These are phyloP conservation scores for Sporothrix inflata DNA, from an alignment of 2,329 filamentous ascomycete genomes.

Conservation along the genomic window DNA sequence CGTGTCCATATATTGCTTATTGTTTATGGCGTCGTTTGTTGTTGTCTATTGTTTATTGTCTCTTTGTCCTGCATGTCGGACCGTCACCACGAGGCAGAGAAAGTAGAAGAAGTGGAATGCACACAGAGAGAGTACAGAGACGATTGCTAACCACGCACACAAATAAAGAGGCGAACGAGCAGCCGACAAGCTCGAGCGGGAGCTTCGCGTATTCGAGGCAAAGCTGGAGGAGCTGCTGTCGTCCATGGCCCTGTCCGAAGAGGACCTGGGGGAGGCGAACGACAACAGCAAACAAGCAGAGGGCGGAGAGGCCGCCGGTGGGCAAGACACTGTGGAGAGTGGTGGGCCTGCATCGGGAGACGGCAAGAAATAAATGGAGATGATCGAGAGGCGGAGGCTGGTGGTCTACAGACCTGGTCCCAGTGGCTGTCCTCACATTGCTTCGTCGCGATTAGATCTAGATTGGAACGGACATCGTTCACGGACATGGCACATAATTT, in stretches of 20 bases:
- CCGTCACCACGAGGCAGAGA: neutral
- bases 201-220: conserved; percentile 55
- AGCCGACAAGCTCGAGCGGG: conserved; percentile 56
- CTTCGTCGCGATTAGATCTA: neutral
- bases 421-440: neutral
- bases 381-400: neutral
- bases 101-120: neutral
- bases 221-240: conserved; percentile 60
- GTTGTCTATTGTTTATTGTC: conserved; percentile 6
- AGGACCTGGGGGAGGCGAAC: conserved; percentile 21
- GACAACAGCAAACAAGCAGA: neutral
- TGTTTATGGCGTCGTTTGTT: neutral
- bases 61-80: neutral
- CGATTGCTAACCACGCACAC: neutral
- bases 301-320: neutral
- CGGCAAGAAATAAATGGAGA: conserved; percentile 2
- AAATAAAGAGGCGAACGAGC: conserved; percentile 57
- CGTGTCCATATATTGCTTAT: neutral
- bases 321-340: neutral
- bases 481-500: neutral
- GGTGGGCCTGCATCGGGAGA: neutral
- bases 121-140: no score
- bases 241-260: conserved; percentile 45
- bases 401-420: neutral
- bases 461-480: neutral